A percentile compares a stretch with the other conserved stretches of the same genome.
These are phyloP conservation scores for Rhizomucor miehei DNA, from an alignment of 371 early-diverging fungal genomes.

Conservation along the genomic window DNA sequence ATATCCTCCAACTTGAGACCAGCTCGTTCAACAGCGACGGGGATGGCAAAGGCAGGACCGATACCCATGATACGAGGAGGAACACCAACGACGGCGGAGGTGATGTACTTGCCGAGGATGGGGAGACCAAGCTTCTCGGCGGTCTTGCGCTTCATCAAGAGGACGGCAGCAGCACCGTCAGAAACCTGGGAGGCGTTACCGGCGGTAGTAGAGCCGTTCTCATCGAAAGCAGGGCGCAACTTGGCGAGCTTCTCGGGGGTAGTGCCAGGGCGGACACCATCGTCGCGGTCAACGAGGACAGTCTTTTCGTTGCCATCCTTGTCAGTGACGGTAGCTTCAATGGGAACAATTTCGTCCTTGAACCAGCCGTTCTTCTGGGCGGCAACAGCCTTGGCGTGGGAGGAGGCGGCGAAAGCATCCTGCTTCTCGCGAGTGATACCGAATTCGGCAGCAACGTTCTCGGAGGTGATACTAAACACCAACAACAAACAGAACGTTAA, in stretches of 20 bases:
- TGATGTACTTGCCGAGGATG: constrained; percentile 87
- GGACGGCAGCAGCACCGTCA: constrained; percentile 97
- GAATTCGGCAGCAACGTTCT: constrained; percentile 93
- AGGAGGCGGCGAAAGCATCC: constrained; percentile 85
- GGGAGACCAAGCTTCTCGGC: constrained; percentile 88
- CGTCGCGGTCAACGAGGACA: constrained; percentile 76
- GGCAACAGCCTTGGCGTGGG: constrained; percentile 75
- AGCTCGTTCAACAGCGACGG: constrained; percentile 82
- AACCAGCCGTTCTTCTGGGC: constrained; percentile 93
- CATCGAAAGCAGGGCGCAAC: constrained; percentile 90
- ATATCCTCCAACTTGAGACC: constrained; percentile 80
- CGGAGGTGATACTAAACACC: constrained; percentile 79
- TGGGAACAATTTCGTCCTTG: constrained; percentile 91
- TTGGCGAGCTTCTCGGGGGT: constrained; percentile 81
- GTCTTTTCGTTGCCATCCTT: constrained; percentile 69
- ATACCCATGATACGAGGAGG: constrained; percentile 95
- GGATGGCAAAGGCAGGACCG: constrained; percentile 95
- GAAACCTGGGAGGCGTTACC: constrained; percentile 98
- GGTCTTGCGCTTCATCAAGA: constrained; percentile 91
- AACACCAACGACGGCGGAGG: constrained; percentile 90
- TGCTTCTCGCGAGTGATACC: constrained; percentile 80
- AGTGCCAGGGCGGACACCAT: constrained; percentile 88
- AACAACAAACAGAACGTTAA: no score
- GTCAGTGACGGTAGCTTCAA: constrained; percentile 73
- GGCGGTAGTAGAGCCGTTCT: constrained; percentile 90